Evolutionary conservation across 164 flowering plant species (phyloP).

Genomic region (Nymphaea thermarum): DNA sequence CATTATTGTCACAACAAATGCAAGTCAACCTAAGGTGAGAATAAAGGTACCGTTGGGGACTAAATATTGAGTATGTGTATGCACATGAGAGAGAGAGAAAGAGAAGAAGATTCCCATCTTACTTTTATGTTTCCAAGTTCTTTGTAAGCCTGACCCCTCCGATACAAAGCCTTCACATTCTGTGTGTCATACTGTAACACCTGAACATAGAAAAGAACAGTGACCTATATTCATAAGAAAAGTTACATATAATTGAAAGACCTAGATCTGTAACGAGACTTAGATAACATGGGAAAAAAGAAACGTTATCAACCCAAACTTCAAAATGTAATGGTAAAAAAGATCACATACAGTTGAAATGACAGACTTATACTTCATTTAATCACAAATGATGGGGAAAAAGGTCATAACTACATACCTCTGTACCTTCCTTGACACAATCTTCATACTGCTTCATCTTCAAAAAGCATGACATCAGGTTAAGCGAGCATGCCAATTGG

Average conservation of each 20-base stretch:
- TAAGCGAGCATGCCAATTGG: slow-evolving; percentile 76
- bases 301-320: background rate
- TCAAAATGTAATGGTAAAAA: background rate
- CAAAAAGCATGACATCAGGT: slow-evolving; percentile 92
- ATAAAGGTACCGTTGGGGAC: too few species aligned
- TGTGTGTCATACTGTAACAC: slow-evolving; percentile 60
- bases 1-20: too few species aligned
- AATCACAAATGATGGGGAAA: background rate
- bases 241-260: too few species aligned
- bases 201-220: slow-evolving; percentile 19
- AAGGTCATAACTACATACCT: slow-evolving; percentile 35
- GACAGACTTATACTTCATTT: too few species aligned
- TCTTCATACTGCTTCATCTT: slow-evolving; percentile 73
- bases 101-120: slow-evolving; percentile 14
- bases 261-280: too few species aligned
- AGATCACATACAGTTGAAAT: background rate
- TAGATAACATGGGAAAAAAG: too few species aligned
- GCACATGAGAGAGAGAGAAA: background rate
- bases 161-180: slow-evolving; percentile 90
- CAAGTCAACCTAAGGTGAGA: too few species aligned
- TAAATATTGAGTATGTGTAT: background rate
- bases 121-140: slow-evolving; percentile 62
- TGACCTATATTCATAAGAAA: too few species aligned
- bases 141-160: slow-evolving; percentile 92
- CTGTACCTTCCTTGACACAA: slow-evolving; percentile 81